Base-by-base conservation (phyloP, 2,329 filamentous ascomycete species). In the Karstenula rhodostoma region DNA sequence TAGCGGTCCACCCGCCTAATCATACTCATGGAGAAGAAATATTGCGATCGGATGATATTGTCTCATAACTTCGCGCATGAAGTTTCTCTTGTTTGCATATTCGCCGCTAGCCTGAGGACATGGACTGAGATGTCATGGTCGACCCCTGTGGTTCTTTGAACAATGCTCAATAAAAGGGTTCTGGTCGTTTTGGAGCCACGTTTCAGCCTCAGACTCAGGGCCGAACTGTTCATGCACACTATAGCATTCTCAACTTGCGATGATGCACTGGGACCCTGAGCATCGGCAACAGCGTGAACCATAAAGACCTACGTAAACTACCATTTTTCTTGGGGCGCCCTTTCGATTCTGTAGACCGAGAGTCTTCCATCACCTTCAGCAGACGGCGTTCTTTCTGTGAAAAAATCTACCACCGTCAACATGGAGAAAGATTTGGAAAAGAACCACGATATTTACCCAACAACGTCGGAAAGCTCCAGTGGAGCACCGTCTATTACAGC, bases 381-480 rank as follows among this genome's bases (percentile, higher is more conserved):
- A 27, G 44, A 17, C 3, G 12, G 44, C 7, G 23, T 23, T 7
- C 13, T 17, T 12, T 17, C 7, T 13, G 23, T 27, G n/a, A 27
- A 27, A 27, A 15, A 29, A 15, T 17, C 1, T 8, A 23, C 23
- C 44, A 47, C 44, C 27, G 6, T 47, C 23, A 29, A 17, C 23
- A 47, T 47, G 44, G 44, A 27, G 23, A 47, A 47, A 17, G 44
- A 47, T 29, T 15, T 47, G 27, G 44, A 47, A 23, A 47, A 29
- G 44, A 47, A 29, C 23, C 44, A 47, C 13, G 49, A 37, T 51
- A 9, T 32, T 23, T 7, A 44, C 9, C 19, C 32, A 4, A 19
- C 51, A 42, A 44, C 29, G 37, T 54, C 51, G 40, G 51, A 42
- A n/a, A 29, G 49, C 49, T 40, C 32, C 17, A 37, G 44, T n/a